A percentile compares a stretch with the other conserved stretches of the same genome.
Conservation (phyloP, 345 rosid genomes). For the Carallia brachiata region DNA sequence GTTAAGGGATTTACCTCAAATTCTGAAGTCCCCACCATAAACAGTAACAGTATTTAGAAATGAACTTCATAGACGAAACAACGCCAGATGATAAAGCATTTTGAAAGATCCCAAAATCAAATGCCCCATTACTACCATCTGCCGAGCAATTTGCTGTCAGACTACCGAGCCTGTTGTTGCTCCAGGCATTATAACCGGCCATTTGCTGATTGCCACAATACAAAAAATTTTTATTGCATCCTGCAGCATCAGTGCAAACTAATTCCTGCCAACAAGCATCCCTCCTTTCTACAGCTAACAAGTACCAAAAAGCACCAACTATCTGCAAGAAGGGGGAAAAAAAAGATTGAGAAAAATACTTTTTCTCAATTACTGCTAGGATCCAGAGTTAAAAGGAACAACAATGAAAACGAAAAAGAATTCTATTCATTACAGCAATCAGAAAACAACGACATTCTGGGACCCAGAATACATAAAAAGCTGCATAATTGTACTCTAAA, state of each 20-base stretch:
- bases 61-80: slow-evolving; percentile 71
- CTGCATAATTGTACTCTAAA: too few relatives aligned
- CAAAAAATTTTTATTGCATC: slow-evolving; percentile 48
- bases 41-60: slow-evolving; percentile 78
- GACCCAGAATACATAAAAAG: background rate
- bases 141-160: slow-evolving; percentile 41
- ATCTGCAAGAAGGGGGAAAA: slow-evolving; percentile 41
- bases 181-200: slow-evolving; percentile 57
- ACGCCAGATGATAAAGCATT: slow-evolving; percentile 69
- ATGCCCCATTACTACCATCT: slow-evolving; percentile 35
- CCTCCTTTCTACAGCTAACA: slow-evolving; percentile 76
- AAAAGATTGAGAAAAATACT: background rate
- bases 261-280: slow-evolving; percentile 66
- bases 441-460: slow-evolving; percentile 5
- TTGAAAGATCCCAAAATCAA: slow-evolving; percentile 72
- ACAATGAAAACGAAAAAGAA: too few relatives aligned
- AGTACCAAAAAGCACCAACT: slow-evolving; percentile 95
- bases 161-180: slow-evolving; percentile 18
- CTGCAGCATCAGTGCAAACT: slow-evolving; percentile 31
- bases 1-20: slow-evolving; percentile 52
- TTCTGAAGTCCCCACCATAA: slow-evolving; percentile 99
- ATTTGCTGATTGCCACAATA: slow-evolving; percentile 67
- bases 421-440: background rate
- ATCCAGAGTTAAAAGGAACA: background rate
- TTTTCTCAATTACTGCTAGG: background rate